Base-by-base conservation (phyloP, 495 filamentous ascomycete genomes). In the Podospora fimiseda region DNA sequence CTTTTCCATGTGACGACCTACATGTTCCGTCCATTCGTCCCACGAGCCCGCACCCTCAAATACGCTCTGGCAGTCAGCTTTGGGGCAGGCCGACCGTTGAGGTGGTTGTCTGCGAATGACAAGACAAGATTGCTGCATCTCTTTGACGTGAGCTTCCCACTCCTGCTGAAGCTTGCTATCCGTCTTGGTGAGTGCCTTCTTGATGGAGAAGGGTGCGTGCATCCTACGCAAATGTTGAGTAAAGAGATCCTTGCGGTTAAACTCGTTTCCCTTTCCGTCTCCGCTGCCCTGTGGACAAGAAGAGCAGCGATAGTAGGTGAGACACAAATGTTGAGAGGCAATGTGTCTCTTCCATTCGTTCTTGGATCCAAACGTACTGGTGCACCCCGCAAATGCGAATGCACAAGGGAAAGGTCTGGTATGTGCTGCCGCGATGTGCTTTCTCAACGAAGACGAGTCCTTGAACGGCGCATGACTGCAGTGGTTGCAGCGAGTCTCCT, bases 331-430 rank as follows among this genome's bases (percentile, higher is more conserved):
- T 60, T 96, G 88, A 2, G 89, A 91, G 22, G 80, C 78, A 55
- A 96, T 85, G 67, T 98, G 93, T 0, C 93, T 83, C 66, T 96
- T 94, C 69, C 69, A 98, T 65, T 98, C 93, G 60, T 96, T 97
- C 64, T 97, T 97, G 33, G 87, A 90, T 9, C 83, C 84, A 62
- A 98, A 96, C 0, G 82, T 90, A 58, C 87, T 89, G 6, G 65
- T 65, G 65, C 93, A 98, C n/a, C 85, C 87, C 53, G 92, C 94
- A 49, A 81, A 83, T 11, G 80, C 77, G 65, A 96, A 93, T 37
- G 85, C 87, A 66, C 93, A 98, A 9, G 82, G 78, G 62, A 96
- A 98, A 0, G 85, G 83, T 7, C 89, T 80, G 1, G 78, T 81
- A 49, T 83, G 75, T 22, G 80, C 77, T 14, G 78, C 79, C 6